phyloP scores from a whole-genome alignment of 129 eudicot species.

The Saussurea involucrata region DNA sequence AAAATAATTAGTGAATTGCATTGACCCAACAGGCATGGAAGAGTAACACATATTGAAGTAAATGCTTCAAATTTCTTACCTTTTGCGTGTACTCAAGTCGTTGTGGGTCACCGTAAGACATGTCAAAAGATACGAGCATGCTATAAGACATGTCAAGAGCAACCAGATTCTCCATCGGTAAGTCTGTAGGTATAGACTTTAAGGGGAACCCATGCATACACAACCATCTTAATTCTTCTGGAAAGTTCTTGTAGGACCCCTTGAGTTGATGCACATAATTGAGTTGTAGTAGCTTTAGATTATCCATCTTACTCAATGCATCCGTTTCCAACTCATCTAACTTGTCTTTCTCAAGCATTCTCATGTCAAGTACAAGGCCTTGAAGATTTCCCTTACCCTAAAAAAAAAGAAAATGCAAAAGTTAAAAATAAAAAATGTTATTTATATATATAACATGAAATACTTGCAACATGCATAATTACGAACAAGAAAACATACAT shows the following conservation, averaged over 20 bases:
- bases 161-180: constrained; percentile 15
- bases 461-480: not conserved
- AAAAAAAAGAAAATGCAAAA: not conserved
- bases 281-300: constrained; percentile 22
- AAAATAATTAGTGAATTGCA: no score
- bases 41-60: no score
- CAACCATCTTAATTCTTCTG: constrained; percentile 24
- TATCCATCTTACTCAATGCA: constrained; percentile 13
- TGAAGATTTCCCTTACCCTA: constrained; percentile 24
- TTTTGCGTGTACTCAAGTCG: not conserved
- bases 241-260: constrained; percentile 9
- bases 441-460: not conserved
- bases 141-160: constrained; percentile 27
- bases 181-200: constrained; percentile 2
- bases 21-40: no score
- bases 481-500: not conserved
- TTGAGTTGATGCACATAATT: not conserved
- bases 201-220: constrained; percentile 23
- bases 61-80: not conserved
- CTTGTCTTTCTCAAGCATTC: not conserved
- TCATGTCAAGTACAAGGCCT: constrained; percentile 33
- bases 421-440: not conserved
- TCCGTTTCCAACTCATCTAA: not conserved
- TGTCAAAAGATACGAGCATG: not conserved
- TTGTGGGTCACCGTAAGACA: not conserved